Evolutionary conservation across 768 basidiomycete species (phyloP).

Genomic region (Russula virescens): DNA sequence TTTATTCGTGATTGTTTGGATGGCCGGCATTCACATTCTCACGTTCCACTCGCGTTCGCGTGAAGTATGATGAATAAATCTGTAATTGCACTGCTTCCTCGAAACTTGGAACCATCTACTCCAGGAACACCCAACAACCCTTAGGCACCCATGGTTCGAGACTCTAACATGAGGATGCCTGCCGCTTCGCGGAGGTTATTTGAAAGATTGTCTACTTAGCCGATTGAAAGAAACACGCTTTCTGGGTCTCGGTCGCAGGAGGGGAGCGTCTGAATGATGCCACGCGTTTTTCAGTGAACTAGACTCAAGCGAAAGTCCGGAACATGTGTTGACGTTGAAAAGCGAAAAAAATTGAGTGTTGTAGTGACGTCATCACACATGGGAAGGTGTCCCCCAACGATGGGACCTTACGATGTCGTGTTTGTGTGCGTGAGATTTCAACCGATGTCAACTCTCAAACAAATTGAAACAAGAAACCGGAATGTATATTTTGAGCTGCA

Average conservation of each 20-base stretch:
- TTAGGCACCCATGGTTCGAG: not conserved
- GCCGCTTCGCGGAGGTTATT: not conserved
- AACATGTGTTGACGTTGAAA: not conserved
- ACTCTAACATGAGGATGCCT: constrained; percentile 8
- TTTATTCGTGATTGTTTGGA: constrained; percentile 32
- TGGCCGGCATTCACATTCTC: not conserved
- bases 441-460: constrained; percentile 14
- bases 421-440: not conserved
- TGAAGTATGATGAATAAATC: constrained; percentile 10
- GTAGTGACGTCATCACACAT: constrained; percentile 21
- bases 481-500: constrained; percentile 16
- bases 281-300: constrained; percentile 2
- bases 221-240: not conserved
- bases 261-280: not conserved
- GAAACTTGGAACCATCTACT: not conserved
- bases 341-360: constrained; percentile 8
- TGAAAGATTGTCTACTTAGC: not conserved
- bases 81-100: constrained; percentile 2
- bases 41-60: constrained; percentile 11
- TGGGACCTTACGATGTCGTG: not conserved
- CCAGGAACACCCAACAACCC: not conserved
- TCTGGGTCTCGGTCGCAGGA: not conserved
- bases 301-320: constrained; percentile 8
- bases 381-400: constrained; percentile 7
- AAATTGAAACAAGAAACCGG: constrained; percentile 16